Base-by-base conservation (phyloP, 352 stramenopile species). In the Pythium aphanidermatum region DNA sequence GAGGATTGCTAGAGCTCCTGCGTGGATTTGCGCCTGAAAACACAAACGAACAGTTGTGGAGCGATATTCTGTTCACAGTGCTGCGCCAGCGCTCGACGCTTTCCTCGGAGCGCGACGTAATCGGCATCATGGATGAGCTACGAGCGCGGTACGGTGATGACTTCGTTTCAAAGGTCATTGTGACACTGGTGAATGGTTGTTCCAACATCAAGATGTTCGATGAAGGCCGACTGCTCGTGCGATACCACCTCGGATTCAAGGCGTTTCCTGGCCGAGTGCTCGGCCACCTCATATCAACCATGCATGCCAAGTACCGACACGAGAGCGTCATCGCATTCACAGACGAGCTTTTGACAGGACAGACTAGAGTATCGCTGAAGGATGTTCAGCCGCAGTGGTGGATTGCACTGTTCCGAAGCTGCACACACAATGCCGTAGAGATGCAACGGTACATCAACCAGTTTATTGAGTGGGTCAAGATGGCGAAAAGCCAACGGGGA, bases 21-120 rank as follows among this genome's bases (percentile, higher is more conserved):
- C 48, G 58, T 11, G 46, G 41, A 35, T 80, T 84, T 16, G 51
- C 41, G 8, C 41, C 43, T 10, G 62, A 78, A 51, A 80, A 85
- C 46, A 60, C 70, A 4, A 83, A 54, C 42, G 62, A 70, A 48
- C 51, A 65, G 54, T 54, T 90, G 27, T 90, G 77, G 77, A 78
- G 51, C 5, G 77, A 90, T 46, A 26, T 90, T 53, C 59, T 90
- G 14, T 90, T 87, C 68, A 76, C 77, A 57, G 43, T 86, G 24
- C 39, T 90, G 61, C 71, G 74, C 0, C 66, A 77, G 48, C 63
- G 59, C 7, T 62, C 66, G 21, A 46, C 52, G 3, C 46, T 61
- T 13, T 64, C 63, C 20, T 49, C 48, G 21, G 45, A 58, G 34
- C 43, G 53, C 26, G 72, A 81, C 21, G 51, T 68, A 21, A 21